Percentiles rank a stretch among this genome's conserved stretches.
Evolutionary conservation across 78 protist species (phyloP).

Genomic region (Salpingoeca rosetta): DNA sequence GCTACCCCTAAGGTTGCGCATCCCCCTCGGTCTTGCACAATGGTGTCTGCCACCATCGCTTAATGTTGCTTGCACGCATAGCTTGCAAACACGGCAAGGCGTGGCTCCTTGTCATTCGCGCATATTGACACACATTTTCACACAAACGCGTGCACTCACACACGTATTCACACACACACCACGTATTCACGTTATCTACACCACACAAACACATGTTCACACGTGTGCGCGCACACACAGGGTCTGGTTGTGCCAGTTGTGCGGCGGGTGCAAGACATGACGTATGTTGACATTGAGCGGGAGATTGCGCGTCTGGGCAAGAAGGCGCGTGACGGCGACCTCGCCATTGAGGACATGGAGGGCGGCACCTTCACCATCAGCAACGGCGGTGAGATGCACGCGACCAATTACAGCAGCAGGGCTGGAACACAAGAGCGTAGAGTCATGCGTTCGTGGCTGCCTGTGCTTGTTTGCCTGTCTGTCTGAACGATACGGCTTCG

Average conservation of each 20-base stretch:
- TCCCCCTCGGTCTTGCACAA: too few relatives aligned
- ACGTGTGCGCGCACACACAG: neutral
- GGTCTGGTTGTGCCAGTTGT: conserved; percentile 89
- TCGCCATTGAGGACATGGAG: conserved; percentile 87
- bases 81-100: too few relatives aligned
- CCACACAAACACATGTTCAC: neutral
- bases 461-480: too few relatives aligned
- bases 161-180: neutral
- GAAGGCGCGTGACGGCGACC: conserved; percentile 63
- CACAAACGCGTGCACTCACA: neutral
- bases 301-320: conserved; percentile 53
- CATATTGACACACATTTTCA: neutral
- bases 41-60: too few relatives aligned
- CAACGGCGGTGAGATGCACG: too few relatives aligned
- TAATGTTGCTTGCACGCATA: too few relatives aligned
- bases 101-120: neutral
- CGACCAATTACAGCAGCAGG: too few relatives aligned
- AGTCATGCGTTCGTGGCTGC: too few relatives aligned
- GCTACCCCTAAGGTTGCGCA: conserved; percentile 69
- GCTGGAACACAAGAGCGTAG: too few relatives aligned
- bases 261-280: conserved; percentile 63
- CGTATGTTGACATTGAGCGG: conserved; percentile 78
- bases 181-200: neutral
- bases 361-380: conserved; percentile 98
- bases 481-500: too few relatives aligned